Percentiles rank a stretch among this genome's conserved stretches.
Evolutionary conservation across 208 protist genomes (phyloP).

Genomic region (Leishmania turanica): DNA sequence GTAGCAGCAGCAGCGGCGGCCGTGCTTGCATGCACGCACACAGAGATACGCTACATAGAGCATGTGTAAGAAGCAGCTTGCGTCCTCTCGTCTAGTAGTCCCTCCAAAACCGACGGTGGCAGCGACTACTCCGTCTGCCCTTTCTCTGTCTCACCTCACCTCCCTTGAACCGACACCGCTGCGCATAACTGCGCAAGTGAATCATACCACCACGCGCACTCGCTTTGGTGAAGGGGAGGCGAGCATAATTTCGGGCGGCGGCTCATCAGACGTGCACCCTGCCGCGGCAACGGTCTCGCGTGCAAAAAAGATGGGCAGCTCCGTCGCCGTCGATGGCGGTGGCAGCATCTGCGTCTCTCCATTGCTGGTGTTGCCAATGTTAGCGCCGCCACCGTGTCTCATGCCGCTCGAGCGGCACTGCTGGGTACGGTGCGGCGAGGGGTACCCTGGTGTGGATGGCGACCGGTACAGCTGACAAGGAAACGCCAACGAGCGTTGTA

Average conservation of each 20-base stretch:
- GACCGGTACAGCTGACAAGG: background rate
- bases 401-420: background rate
- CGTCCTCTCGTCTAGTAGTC: too few species aligned
- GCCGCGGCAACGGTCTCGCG: background rate
- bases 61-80: too few species aligned
- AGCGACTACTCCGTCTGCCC: too few species aligned
- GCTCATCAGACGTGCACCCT: conserved; percentile 22
- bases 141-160: too few species aligned
- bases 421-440: background rate
- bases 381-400: background rate
- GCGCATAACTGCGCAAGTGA: background rate
- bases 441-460: background rate
- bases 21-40: background rate
- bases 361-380: background rate
- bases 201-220: conserved; percentile 23
- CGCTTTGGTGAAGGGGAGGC: conserved; percentile 15
- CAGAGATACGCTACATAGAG: too few species aligned
- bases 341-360: background rate
- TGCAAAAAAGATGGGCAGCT: background rate
- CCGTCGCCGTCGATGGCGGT: background rate
- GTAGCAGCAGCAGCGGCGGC: background rate
- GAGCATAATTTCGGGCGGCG: conserved; percentile 33
- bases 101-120: too few species aligned
- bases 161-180: background rate
- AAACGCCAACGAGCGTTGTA: background rate